A percentile compares a stretch with the other conserved stretches of the same genome.
phyloP scores from a whole-genome alignment of 305 asterid species.

The Euphrasia arctica region DNA sequence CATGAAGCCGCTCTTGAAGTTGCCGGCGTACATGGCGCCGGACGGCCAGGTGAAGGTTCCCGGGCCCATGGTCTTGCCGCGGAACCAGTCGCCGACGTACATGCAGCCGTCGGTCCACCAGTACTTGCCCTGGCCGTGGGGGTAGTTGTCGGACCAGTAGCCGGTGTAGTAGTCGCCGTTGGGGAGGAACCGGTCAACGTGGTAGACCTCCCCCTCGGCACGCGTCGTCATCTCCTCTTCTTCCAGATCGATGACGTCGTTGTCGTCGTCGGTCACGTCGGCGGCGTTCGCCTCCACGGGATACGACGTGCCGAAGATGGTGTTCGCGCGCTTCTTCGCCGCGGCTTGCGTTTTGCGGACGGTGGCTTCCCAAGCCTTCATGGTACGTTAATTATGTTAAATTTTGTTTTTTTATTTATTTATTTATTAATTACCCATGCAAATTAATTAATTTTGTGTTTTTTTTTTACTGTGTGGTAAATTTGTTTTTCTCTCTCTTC shows the following conservation, averaged over 20 bases:
- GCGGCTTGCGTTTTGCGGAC: conserved; percentile 84
- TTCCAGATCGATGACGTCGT: conserved; percentile 30
- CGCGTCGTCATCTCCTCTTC: conserved; percentile 32
- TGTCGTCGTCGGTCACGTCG: neutral
- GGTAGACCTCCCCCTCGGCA: conserved; percentile 63
- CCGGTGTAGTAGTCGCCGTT: conserved; percentile 93
- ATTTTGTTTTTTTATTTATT: no score
- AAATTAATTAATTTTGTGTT: no score
- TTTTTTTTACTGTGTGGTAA: no score
- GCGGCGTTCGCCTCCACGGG: conserved; percentile 29
- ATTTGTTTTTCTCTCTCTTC: no score
- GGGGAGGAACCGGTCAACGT: conserved; percentile 71
- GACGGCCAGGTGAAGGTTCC: conserved; percentile 72
- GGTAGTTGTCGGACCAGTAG: conserved; percentile 69
- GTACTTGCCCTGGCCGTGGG: conserved; percentile 69
- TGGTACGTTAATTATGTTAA: conserved; percentile 14
- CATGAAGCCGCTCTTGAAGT: conserved; percentile 84
- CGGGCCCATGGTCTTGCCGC: conserved; percentile 58
- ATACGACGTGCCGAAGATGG: conserved; percentile 62
- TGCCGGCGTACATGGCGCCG: conserved; percentile 68
- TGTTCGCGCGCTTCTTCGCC: conserved; percentile 84
- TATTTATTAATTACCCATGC: no score
- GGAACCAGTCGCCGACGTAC: conserved; percentile 69
- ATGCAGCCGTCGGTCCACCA: conserved; percentile 95
- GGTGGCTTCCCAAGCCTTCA: conserved; percentile 99